Evolutionary conservation across 495 filamentous ascomycete genomes (phyloP), one percentile per base, ranked within the genome.

Genomic region (Clohesyomyces aquaticus): DNA sequence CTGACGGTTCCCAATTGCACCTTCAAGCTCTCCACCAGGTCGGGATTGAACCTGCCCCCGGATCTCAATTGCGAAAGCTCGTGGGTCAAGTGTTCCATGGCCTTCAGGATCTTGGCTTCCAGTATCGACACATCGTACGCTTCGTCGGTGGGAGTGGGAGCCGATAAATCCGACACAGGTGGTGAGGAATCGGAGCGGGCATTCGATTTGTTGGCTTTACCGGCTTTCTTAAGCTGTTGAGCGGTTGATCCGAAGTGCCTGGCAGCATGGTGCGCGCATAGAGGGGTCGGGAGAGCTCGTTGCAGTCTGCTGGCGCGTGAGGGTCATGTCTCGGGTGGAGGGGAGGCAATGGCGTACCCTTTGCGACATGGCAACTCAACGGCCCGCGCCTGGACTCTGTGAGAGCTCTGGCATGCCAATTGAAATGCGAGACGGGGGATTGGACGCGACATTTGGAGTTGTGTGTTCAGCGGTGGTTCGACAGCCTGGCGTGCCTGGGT

Each of bases 41-140:
- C 84, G 0, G 87, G 83, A 70, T 88, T 89, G 76, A 91, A 85
- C 18, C 88, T 78, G 0, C 87, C 87, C 26, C 88, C 86, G 0
- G 81, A 76, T 0, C 85, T 80, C 21, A 92, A 77, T 70, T 87
- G 85, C 35, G 83, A 82, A 8, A 94, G 80, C n/a, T 85, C 80
- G 62, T 84, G 81, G 41, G 79, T 80, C 55, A 88, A 79, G 61
- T 80, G 80, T 66, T 81, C 78, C 38, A 87, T 76, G 26, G 82
- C 78, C 46, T 77, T 76, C 23, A 77, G 72, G 61, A 92, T 85
- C n/a, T 81, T 80, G 27, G 78, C 70, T 35, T 86, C 77, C 11
- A 96, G 77, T 63, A 81, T 76, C 6, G 82, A 80, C 63, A 94
- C 82, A 76, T 93, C 86, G 71, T 82, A 85, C 4, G 88, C 88